Conservation (phyloP, 139 green algal genomes). For the Coelastrella sp. region DNA sequence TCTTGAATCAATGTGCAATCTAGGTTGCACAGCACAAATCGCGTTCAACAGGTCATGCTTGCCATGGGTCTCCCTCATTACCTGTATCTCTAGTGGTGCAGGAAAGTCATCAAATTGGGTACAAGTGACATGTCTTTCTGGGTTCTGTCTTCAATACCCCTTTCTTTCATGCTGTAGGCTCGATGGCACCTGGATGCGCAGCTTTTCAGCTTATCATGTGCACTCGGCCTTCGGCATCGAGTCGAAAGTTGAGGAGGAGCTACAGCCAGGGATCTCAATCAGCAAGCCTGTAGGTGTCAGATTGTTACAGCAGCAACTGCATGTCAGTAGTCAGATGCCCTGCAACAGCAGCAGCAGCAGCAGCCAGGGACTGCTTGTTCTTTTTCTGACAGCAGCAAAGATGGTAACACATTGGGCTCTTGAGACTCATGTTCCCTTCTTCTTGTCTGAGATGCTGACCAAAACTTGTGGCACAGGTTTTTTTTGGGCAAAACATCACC, state of each 20-base stretch:
- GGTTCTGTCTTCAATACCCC: not conserved
- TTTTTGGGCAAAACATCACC: not conserved
- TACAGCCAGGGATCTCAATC: conserved; percentile 45
- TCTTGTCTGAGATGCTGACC: not conserved
- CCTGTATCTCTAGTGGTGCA: too few relatives aligned
- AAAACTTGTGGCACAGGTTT: not conserved
- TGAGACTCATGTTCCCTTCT: not conserved
- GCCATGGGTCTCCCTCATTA: too few relatives aligned
- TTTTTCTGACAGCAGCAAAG: not conserved
- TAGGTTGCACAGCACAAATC: too few relatives aligned
- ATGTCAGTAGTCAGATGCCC: not conserved
- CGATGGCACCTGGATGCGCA: conserved; percentile 39
- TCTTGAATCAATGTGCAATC: too few relatives aligned
- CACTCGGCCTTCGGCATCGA: conserved; percentile 41
- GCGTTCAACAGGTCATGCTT: too few relatives aligned
- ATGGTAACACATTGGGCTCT: not conserved
- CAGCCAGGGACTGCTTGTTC: not conserved
- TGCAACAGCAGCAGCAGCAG: too few relatives aligned
- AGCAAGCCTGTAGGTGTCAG: conserved; percentile 39
- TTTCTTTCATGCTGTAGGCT: not conserved
- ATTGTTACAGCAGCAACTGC: not conserved
- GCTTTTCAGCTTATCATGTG: conserved; percentile 25
- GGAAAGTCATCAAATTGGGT: too few relatives aligned
- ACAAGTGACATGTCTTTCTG: too few relatives aligned
- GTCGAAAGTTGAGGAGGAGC: conserved; percentile 40